Evolutionary conservation across 768 basidiomycete species (phyloP), one percentile per base, ranked within the genome.

Genomic region (Kwoniella newhampshirensis): DNA sequence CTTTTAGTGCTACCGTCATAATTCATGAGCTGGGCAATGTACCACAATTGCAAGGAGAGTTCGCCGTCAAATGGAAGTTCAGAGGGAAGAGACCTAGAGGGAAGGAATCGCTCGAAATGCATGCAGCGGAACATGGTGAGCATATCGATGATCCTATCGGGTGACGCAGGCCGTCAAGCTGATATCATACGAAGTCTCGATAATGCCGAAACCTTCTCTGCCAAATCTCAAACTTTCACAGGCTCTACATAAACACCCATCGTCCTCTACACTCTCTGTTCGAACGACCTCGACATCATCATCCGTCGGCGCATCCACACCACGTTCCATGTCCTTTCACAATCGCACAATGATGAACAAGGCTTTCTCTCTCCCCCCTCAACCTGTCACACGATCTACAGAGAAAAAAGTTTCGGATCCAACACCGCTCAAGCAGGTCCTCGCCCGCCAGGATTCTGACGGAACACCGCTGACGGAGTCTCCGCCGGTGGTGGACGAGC

Each of bases 1-100:
- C 53, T 13, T 72, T 72, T 42, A 48, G 58, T 4, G 58, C 59
- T 17, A 54, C 39, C 11, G 57, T 72, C 23, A 40, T 53, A 12
- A 61, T 72, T 20, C 63, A 72, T 43, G 66, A 67, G 27, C 17
- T 72, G 41, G 57, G 49, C 3, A 67, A 72, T 52, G 68, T 72
- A 2, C 70, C 70, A 5, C 68, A 67, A 42, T 26, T 67, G n/a
- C 44, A 59, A 20, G 70, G 70, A 4, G 54, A 67, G 32, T 72
- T 72, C 47, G 52, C 42, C n/a, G 59, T 64, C 3, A 36, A 54
- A 9, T 72, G 64, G 63, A 67, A 67, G 53, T 67, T 72, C 47
- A 63, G 59, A 48, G 70, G 70, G 3, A 60, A 59, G 45, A 55
- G 43, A 26, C 61, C 67, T 15, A 62, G 45, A 41, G 53, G 53